A percentile compares a stretch with the other conserved stretches of the same genome.
These are phyloP conservation scores for Echinochloa phyllopogon DNA, from an alignment of 176 grass and related monocot species.

Conservation along the genomic window DNA sequence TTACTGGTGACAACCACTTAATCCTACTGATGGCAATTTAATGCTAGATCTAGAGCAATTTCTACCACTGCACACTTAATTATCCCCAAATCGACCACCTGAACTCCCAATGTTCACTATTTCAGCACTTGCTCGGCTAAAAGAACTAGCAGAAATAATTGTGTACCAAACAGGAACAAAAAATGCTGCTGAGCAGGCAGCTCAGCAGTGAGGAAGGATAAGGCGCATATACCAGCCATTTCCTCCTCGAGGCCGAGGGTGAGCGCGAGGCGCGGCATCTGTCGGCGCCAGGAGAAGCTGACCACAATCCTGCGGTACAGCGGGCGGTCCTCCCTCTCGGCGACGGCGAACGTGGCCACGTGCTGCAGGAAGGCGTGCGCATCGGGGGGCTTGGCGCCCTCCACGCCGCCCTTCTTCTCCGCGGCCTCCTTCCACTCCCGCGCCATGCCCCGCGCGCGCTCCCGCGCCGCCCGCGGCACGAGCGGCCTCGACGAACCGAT, in stretches of 20 bases:
- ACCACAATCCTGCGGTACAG: constrained; percentile 77
- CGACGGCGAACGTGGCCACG: constrained; percentile 77
- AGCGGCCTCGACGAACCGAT: constrained; percentile 53
- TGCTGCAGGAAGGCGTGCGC: constrained; percentile 91
- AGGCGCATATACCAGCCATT: constrained; percentile 62
- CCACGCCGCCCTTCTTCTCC: constrained; percentile 69
- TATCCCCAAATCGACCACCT: neutral
- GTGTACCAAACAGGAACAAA: neutral
- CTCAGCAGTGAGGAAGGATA: neutral
- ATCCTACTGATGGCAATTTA: constrained; percentile 11
- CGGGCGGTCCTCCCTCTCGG: constrained; percentile 57
- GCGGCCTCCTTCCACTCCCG: constrained; percentile 72
- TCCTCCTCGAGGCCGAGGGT: constrained; percentile 76
- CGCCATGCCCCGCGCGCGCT: constrained; percentile 65
- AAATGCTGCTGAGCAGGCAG: neutral
- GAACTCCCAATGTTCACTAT: neutral
- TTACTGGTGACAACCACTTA: neutral
- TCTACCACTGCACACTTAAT: neutral
- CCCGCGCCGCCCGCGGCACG: constrained; percentile 52
- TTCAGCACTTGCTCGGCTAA: constrained; percentile 5
- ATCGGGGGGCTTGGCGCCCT: constrained; percentile 71
- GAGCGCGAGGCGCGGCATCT: constrained; percentile 87
- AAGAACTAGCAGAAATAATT: neutral
- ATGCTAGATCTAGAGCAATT: constrained; percentile 28
- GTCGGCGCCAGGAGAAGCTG: constrained; percentile 85